Percentiles rank a stretch among this genome's conserved stretches.
phyloP scores from a whole-genome alignment of 2,329 filamentous ascomycete genomes.

The Salinomyces thailandicus region DNA sequence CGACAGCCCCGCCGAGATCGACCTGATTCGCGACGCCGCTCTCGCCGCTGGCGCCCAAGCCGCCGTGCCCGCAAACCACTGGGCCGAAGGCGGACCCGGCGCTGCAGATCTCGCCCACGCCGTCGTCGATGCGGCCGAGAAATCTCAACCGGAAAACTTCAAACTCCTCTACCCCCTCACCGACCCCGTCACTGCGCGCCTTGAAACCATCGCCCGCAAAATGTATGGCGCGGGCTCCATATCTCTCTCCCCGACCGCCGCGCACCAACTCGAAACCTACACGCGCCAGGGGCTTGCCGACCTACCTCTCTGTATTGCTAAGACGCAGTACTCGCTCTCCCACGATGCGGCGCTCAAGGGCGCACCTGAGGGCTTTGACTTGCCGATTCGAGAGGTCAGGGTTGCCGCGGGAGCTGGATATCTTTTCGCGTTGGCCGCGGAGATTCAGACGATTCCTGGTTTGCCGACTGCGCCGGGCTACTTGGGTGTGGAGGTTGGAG shows the following conservation, averaged over 20 bases:
- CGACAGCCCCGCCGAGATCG: conserved; percentile 85
- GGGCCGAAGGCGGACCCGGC: conserved; percentile 86
- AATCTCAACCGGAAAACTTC: conserved; percentile 66
- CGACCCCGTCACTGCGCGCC: conserved; percentile 68
- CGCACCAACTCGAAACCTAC: conserved; percentile 94
- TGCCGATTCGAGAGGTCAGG: conserved; percentile 87
- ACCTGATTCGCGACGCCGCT: conserved; percentile 80
- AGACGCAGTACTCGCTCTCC: conserved; percentile 94
- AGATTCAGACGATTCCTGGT: conserved; percentile 97
- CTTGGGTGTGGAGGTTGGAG: conserved; percentile 69
- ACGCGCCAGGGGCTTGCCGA: conserved; percentile 84
- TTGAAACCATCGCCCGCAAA: conserved; percentile 77
- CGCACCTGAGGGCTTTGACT: conserved; percentile 84
- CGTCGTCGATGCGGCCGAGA: conserved; percentile 71
- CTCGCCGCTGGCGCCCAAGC: conserved; percentile 87
- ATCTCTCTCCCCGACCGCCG: conserved; percentile 86
- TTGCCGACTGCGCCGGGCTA: conserved; percentile 92
- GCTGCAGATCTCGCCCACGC: conserved; percentile 81
- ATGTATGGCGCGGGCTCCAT: conserved; percentile 92
- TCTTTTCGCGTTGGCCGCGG: conserved; percentile 86
- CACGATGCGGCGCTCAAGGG: conserved; percentile 92
- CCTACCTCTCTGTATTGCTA: conserved; percentile 90
- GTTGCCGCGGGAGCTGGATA: conserved; percentile 93
- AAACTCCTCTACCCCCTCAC: conserved; percentile 76
- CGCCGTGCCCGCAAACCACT: conserved; percentile 89